phyloP scores from a whole-genome alignment of 2,329 filamentous ascomycete species.

The Mycosphaerella sp. region DNA sequence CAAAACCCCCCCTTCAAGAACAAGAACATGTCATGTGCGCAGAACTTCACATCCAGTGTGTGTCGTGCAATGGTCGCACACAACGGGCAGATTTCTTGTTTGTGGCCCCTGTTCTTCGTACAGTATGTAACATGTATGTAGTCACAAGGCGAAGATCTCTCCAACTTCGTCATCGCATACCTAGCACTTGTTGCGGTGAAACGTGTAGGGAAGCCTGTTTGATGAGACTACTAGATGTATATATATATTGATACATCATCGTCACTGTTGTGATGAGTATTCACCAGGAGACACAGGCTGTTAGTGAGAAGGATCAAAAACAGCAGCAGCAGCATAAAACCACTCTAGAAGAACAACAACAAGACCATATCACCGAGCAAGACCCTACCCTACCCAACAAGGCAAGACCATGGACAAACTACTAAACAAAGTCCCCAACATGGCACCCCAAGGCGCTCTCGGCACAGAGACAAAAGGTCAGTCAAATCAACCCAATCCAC shows the following conservation, averaged over 20 bases:
- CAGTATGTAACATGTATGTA: not conserved
- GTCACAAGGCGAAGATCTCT: conserved; percentile 10
- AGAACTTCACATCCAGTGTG: too few species aligned
- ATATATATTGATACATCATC: too few species aligned
- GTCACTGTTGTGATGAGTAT: too few species aligned
- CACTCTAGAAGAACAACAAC: not conserved
- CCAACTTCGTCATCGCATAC: conserved; percentile 5
- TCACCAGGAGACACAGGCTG: too few species aligned
- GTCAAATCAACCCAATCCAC: too few species aligned
- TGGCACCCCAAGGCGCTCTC: conserved; percentile 26
- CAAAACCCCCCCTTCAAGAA: too few species aligned
- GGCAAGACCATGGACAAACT: conserved; percentile 13
- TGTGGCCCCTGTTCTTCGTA: not conserved
- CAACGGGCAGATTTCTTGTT: not conserved
- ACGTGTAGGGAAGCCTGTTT: too few species aligned
- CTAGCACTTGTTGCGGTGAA: too few species aligned
- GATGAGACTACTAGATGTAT: not conserved
- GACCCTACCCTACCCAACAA: not conserved
- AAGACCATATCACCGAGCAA: not conserved
- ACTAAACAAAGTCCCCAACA: conserved; percentile 24
- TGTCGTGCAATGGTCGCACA: not conserved
- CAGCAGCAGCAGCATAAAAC: not conserved
- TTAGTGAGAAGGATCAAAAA: not conserved
- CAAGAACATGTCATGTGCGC: too few species aligned
- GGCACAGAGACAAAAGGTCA: conserved; percentile 23